phyloP scores from a whole-genome alignment of 1,284 basidiomycete genomes.

The Cryptococcus wingfieldii region DNA sequence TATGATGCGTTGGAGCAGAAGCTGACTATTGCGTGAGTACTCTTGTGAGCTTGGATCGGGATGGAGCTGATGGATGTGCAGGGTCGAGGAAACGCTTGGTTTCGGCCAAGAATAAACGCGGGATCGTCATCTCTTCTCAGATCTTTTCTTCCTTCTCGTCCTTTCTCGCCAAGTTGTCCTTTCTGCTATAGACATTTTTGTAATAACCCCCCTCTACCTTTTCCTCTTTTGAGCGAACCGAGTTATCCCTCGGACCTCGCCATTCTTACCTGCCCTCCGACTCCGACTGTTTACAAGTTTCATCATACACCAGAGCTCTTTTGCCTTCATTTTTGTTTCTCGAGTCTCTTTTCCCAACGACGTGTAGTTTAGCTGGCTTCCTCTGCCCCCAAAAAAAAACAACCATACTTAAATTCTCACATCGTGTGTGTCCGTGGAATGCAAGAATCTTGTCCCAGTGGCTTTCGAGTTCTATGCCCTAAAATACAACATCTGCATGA shows the following conservation, averaged over 20 bases:
- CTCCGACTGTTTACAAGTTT: background rate
- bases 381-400: no score
- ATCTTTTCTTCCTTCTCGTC: background rate
- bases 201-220: background rate
- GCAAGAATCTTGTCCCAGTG: no score
- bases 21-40: constrained; percentile 64
- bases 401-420: no score
- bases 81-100: constrained; percentile 62
- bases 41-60: background rate
- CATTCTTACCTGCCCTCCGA: background rate
- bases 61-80: constrained; percentile 2
- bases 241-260: background rate
- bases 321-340: no score
- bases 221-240: background rate
- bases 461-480: no score
- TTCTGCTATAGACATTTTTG: background rate
- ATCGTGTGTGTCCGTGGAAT: no score
- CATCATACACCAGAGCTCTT: no score
- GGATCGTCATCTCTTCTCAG: background rate
- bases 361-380: no score
- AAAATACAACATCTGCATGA: no score
- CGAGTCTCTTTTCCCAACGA: no score
- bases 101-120: constrained; percentile 48
- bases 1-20: constrained; percentile 87
- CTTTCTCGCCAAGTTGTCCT: background rate